These are phyloP conservation scores for Leccinum huronense DNA, from an alignment of 1,284 basidiomycete species.

Conservation along the genomic window DNA sequence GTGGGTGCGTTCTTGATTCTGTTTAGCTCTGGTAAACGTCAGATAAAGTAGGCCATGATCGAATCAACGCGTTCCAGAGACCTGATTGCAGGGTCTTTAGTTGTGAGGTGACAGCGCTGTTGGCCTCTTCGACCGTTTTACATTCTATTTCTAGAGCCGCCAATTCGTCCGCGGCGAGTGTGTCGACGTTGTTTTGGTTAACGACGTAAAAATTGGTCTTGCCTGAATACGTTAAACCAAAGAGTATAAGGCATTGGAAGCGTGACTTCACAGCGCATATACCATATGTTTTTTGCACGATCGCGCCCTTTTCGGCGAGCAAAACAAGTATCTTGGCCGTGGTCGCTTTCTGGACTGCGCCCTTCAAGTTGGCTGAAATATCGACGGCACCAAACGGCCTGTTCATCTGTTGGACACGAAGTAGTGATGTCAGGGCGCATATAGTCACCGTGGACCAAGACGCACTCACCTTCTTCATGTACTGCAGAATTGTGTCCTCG, in stretches of 20 bases:
- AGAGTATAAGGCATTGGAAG: slow-evolving; percentile 1
- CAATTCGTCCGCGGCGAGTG: slow-evolving; percentile 58
- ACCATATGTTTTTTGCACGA: slow-evolving; percentile 81
- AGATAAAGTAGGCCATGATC: not conserved
- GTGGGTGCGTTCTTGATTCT: slow-evolving; percentile 65
- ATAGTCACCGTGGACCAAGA: not conserved
- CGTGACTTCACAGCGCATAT: slow-evolving; percentile 16
- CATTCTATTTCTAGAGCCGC: slow-evolving; percentile 55
- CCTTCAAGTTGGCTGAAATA: slow-evolving; percentile 84
- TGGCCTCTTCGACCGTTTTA: slow-evolving; percentile 57
- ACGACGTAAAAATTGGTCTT: slow-evolving; percentile 84
- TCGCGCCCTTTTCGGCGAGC: slow-evolving; percentile 73
- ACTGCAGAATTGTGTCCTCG: slow-evolving; percentile 70
- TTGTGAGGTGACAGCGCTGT: slow-evolving; percentile 51
- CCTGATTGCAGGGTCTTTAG: slow-evolving; percentile 36
- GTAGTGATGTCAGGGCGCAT: slow-evolving; percentile 1
- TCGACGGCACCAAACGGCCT: slow-evolving; percentile 79
- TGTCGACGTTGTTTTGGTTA: slow-evolving; percentile 65
- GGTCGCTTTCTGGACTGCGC: slow-evolving; percentile 75
- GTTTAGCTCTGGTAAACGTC: slow-evolving; percentile 52
- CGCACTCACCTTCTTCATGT: slow-evolving; percentile 59
- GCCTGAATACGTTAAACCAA: slow-evolving; percentile 41
- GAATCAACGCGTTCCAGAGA: slow-evolving; percentile 3
- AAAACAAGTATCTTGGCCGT: slow-evolving; percentile 78
- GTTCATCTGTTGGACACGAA: slow-evolving; percentile 55